Base-by-base conservation (phyloP, 768 basidiomycete genomes). In the Kwoniella bestiolae region DNA sequence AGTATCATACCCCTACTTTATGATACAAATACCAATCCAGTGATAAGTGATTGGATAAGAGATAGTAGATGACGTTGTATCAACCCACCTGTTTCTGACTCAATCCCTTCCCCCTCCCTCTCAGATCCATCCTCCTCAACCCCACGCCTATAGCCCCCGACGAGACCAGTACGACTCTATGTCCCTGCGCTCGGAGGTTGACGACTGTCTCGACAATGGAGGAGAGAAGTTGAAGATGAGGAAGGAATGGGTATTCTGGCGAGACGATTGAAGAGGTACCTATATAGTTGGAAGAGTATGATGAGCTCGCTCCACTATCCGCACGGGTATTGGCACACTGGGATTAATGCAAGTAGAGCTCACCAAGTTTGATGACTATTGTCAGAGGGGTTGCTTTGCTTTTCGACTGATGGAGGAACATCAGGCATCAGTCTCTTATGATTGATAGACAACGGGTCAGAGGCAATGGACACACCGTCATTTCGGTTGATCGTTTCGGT, bases 91-190 rank as follows among this genome's bases (percentile, higher is more conserved):
- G 94, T 82, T 94, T 96, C 56, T 91, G 91, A 2, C 90, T 88
- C 23, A 99, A 82, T 66, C 85, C 89, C 73, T 94, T 95, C 2
- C 94, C 92, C 58, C 86, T 84, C 57, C 86, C 88, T 12, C 88
- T 84, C 66, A 96, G 82, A 35, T 88, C 85, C 96, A 99, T 98
- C 44, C 94, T 85, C 79, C 93, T 89, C 66, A 98, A 80, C 0
- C 96, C 96, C 18, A 98, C 92, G 0, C 90, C 96, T 64, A 98
- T 97, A n/a, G 96, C 96, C 1, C 96, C 96, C 23, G 94, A 96
- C 74, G 91, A 93, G 65, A 96, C 93, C 11, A 99, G 87, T 3
- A 98, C 91, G 59, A 98, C 91, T 74, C 93, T 90, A 83, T 99
- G 95, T 0, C 95, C 95, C 46, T 89, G 83, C 5, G 84, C 83